Base-by-base conservation (phyloP, 495 filamentous ascomycete genomes). In the Cercophora scortea region DNA sequence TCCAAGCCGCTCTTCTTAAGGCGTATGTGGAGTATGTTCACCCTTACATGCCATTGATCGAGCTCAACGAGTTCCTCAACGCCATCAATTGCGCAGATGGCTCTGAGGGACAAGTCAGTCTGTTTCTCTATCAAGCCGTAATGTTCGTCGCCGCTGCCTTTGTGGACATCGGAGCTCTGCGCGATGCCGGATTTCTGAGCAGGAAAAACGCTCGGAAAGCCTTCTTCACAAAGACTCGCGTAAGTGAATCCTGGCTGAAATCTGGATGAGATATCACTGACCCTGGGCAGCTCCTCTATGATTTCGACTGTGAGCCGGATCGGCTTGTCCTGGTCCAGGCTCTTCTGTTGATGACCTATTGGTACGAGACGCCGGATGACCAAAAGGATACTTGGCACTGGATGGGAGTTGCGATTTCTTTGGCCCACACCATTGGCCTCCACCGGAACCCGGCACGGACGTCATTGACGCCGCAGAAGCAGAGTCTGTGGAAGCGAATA, bases 341-440 rank as follows among this genome's bases (percentile, higher is more conserved):
- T 10, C 72, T 94, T 5, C 73, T 95, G 8, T 72, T 95, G 19
- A 89, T 95, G 84, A 90, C 88, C 10, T 91, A 89, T 62, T 94
- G 88, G 88, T 94, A 92, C 59, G 87, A 92, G 63, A 90, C 87
- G 0, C 88, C 88, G 2, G 86, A 92, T 58, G 89, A 92, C 66
- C 86, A 89, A 62, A 94, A 92, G 58, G 88, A 92, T 64, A 90
- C 87, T 17, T 90, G 87, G 86, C 87, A 93, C 63, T 93, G 88
- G 88, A 90, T 91, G 85, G 89, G 88, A 12, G 83, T 92, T 32
- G 89, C 87, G 25, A 79, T 92, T 51, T 91, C 87, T 33, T 68
- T 92, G 15, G 87, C 86, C 52, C 86, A 90, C 63, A 91, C 87
- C 6, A 90, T 93, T 53, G 88, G 88, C 8, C 72, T 93, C 3